Conservation (phyloP, 306 rosid species). For the Lagenaria siceraria region DNA sequence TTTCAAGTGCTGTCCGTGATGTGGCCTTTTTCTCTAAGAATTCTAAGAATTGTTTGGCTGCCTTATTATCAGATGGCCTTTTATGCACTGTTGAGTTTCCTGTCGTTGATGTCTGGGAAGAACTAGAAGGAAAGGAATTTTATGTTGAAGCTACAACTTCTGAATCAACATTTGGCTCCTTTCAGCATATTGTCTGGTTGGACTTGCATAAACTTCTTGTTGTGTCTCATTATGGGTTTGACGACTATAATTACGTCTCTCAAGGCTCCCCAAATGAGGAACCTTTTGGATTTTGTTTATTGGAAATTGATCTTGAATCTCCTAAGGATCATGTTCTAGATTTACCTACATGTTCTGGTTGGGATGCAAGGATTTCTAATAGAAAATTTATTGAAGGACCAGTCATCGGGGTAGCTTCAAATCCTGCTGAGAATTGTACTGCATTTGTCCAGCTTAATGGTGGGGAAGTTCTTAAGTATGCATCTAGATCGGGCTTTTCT, state of each 20-base stretch:
- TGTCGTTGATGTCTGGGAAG: constrained; percentile 74
- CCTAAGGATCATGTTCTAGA: constrained; percentile 62
- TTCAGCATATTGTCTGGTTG: constrained; percentile 72
- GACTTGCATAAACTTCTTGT: constrained; percentile 57
- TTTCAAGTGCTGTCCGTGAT: constrained; percentile 53
- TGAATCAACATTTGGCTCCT: constrained; percentile 42
- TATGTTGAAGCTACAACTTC: constrained; percentile 39
- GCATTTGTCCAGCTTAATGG: constrained; percentile 67
- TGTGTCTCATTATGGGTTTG: constrained; percentile 60
- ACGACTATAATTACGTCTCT: constrained; percentile 33
- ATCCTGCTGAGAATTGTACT: constrained; percentile 40
- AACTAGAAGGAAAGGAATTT: constrained; percentile 71
- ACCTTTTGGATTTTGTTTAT: constrained; percentile 47
- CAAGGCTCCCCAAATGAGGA: constrained; percentile 21
- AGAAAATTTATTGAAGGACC: constrained; percentile 40
- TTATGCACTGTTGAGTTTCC: constrained; percentile 75
- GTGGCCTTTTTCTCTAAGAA: constrained; percentile 48
- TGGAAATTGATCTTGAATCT: constrained; percentile 66
- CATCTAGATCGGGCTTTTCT: constrained; percentile 31
- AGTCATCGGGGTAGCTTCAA: constrained; percentile 43
- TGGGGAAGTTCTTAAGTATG: constrained; percentile 52
- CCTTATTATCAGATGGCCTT: constrained; percentile 57
- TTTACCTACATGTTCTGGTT: constrained; percentile 65
- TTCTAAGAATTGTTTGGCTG: constrained; percentile 61
- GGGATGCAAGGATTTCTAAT: constrained; percentile 55